phyloP scores from a whole-genome alignment of 306 rosid genomes.

The Cicer chorassanicum region DNA sequence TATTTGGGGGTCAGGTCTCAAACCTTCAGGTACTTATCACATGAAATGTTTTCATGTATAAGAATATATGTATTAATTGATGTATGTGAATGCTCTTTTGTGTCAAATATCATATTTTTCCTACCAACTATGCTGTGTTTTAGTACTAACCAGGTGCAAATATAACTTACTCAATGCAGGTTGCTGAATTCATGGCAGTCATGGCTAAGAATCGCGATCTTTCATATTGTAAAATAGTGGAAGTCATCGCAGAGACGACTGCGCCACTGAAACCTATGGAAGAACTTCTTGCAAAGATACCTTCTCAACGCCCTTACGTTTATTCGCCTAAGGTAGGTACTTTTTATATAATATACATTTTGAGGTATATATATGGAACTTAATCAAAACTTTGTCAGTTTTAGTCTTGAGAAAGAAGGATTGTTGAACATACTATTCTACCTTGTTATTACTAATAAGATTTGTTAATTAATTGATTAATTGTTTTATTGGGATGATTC shows the following conservation, averaged over 20 bases:
- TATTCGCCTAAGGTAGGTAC: conserved; percentile 63
- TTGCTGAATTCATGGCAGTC: conserved; percentile 89
- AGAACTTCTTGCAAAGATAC: conserved; percentile 81
- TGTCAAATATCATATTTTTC: neutral
- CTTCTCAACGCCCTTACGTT: conserved; percentile 65
- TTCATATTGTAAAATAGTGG: conserved; percentile 86
- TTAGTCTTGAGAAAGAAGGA: conserved; percentile 19
- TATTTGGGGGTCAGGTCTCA: conserved; percentile 96
- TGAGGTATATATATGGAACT: neutral
- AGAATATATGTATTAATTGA: neutral
- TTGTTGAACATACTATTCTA: conserved; percentile 8
- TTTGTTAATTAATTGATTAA: conserved; percentile 37
- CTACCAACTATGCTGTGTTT: neutral
- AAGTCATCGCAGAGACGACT: conserved; percentile 89
- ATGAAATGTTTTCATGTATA: conserved; percentile 14
- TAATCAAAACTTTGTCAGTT: conserved; percentile 19
- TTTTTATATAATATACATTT: conserved; percentile 21
- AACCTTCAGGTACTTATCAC: conserved; percentile 79
- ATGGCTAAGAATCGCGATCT: conserved; percentile 75
- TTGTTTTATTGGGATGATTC: conserved; percentile 48
- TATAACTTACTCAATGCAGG: conserved; percentile 56
- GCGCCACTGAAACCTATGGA: conserved; percentile 81
- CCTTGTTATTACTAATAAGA: conserved; percentile 29
- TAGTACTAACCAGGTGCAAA: conserved; percentile 15
- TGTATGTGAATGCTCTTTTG: neutral